A percentile compares a stretch with the other conserved stretches of the same genome.
phyloP scores from a whole-genome alignment of 2,329 filamentous ascomycete genomes.

The Fusarium virguliforme region DNA sequence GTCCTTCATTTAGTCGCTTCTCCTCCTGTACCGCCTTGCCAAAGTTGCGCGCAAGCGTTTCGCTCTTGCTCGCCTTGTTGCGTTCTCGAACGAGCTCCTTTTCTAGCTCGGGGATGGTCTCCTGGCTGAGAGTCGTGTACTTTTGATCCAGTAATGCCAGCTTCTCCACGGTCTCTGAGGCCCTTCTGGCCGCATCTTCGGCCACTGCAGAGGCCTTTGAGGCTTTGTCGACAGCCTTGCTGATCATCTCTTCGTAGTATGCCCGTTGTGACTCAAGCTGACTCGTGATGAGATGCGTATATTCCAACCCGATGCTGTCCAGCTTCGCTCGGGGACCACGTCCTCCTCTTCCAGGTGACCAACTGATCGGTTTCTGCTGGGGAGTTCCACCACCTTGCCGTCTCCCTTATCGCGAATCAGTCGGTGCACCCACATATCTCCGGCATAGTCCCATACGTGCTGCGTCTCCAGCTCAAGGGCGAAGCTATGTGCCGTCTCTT shows the following conservation, averaged over 20 bases:
- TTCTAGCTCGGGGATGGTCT: constrained; percentile 79
- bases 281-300: constrained; percentile 91
- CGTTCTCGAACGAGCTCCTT: constrained; percentile 79
- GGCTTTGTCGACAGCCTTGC: constrained; percentile 91
- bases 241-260: constrained; percentile 95
- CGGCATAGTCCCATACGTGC: constrained; percentile 97
- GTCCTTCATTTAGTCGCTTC: constrained; percentile 84
- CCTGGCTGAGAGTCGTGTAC: constrained; percentile 64
- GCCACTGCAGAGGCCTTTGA: constrained; percentile 79
- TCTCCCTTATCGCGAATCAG: constrained; percentile 95
- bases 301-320: constrained; percentile 90
- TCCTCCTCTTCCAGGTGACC: constrained; percentile 69
- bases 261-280: constrained; percentile 93
- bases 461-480: constrained; percentile 94
- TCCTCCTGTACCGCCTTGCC: constrained; percentile 87
- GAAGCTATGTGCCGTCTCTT: constrained; percentile 90
- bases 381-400: constrained; percentile 93
- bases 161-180: constrained; percentile 65
- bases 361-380: constrained; percentile 64
- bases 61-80: constrained; percentile 78
- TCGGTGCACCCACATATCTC: constrained; percentile 95
- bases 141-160: constrained; percentile 67
- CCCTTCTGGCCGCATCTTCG: constrained; percentile 71
- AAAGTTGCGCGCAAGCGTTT: constrained; percentile 82
- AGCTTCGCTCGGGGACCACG: constrained; percentile 79